These are phyloP conservation scores for Claviceps pazoutovae DNA, from an alignment of 2,329 filamentous ascomycete genomes.

Conservation along the genomic window DNA sequence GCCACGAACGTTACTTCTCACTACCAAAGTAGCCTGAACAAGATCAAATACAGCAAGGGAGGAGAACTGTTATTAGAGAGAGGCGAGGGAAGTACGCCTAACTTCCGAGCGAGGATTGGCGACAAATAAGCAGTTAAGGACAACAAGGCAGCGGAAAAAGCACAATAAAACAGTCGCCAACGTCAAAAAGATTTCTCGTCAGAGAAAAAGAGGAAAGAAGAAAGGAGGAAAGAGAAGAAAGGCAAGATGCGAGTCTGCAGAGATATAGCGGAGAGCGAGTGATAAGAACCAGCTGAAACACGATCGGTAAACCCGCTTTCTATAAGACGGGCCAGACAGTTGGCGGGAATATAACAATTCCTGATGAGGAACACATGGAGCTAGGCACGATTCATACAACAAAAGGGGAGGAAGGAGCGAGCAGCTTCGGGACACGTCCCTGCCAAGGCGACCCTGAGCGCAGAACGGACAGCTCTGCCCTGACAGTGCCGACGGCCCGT, in stretches of 20 bases:
- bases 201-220: too few species aligned
- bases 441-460: neutral
- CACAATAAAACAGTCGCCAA: neutral
- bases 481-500: slow-evolving; percentile 2
- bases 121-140: neutral
- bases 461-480: neutral
- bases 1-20: neutral
- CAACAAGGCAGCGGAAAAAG: neutral
- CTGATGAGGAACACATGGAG: neutral
- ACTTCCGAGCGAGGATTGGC: neutral
- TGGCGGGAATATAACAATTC: neutral
- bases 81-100: neutral
- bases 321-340: neutral
- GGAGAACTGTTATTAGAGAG: neutral
- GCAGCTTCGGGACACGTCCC: neutral
- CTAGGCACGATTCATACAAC: neutral
- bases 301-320: too few species aligned
- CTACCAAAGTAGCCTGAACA: neutral
- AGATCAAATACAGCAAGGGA: neutral
- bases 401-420: slow-evolving; percentile 1
- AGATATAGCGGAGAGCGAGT: neutral
- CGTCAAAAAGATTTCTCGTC: neutral
- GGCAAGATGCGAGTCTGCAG: neutral
- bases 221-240: neutral
- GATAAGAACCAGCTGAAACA: neutral